phyloP scores from a whole-genome alignment of 2,329 filamentous ascomycete genomes.

The Aspergillus cejpii region DNA sequence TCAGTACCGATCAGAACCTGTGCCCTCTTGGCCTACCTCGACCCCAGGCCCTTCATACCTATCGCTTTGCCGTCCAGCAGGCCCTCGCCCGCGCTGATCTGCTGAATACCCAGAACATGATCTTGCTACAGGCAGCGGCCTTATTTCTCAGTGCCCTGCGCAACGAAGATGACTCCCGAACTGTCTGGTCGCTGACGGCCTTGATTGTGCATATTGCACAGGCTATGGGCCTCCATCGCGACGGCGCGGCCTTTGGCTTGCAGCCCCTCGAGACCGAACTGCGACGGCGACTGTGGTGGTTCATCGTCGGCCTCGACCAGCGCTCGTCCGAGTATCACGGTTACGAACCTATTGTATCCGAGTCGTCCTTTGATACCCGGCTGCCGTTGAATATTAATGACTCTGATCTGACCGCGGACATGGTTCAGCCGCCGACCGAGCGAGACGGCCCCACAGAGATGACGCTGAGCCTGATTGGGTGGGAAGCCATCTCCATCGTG shows the following conservation, averaged over 20 bases:
- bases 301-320: constrained; percentile 41
- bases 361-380: constrained; percentile 38
- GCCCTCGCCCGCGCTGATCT: constrained; percentile 55
- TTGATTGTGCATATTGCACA: constrained; percentile 26
- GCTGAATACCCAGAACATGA: constrained; percentile 50
- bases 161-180: constrained; percentile 21
- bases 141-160: constrained; percentile 49
- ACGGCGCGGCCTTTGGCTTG: constrained; percentile 41
- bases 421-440: constrained; percentile 40
- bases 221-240: constrained; percentile 32
- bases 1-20: constrained; percentile 44
- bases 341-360: constrained; percentile 36
- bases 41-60: constrained; percentile 42
- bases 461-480: constrained; percentile 45
- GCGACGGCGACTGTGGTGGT: constrained; percentile 46
- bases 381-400: constrained; percentile 48
- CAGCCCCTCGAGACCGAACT: constrained; percentile 43
- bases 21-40: constrained; percentile 44
- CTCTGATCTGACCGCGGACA: constrained; percentile 41
- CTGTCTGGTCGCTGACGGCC: constrained; percentile 26
- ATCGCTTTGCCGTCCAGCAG: constrained; percentile 54
- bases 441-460: constrained; percentile 47
- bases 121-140: constrained; percentile 53
- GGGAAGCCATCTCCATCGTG: constrained; percentile 41
- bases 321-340: constrained; percentile 43